Conservation (phyloP, 208 protist species). For the Baffinella frigidus region DNA sequence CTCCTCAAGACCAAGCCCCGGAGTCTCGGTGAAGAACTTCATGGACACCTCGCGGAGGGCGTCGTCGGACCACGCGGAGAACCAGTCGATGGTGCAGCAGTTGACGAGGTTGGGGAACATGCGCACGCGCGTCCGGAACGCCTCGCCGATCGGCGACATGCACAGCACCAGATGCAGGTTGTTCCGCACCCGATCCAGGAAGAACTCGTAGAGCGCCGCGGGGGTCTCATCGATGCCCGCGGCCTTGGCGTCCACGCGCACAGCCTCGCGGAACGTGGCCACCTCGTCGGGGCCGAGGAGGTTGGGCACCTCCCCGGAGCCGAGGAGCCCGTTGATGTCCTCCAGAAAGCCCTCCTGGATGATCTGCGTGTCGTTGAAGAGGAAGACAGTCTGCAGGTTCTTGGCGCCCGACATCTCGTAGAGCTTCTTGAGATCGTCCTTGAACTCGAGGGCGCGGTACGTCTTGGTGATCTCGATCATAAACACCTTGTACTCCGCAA, state of each 20-base stretch:
- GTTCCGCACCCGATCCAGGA: slow-evolving; percentile 88
- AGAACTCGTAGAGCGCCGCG: slow-evolving; percentile 91
- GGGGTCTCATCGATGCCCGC: slow-evolving; percentile 84
- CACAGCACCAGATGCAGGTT: slow-evolving; percentile 94
- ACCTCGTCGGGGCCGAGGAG: slow-evolving; percentile 93
- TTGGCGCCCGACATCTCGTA: slow-evolving; percentile 90
- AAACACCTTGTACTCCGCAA: slow-evolving; percentile 90
- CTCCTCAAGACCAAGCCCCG: slow-evolving; percentile 64
- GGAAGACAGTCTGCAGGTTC: slow-evolving; percentile 91
- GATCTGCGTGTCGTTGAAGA: slow-evolving; percentile 96
- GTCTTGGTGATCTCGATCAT: slow-evolving; percentile 93
- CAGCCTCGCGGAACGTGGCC: slow-evolving; percentile 84
- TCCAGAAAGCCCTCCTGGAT: slow-evolving; percentile 92
- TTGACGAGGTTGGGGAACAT: slow-evolving; percentile 97
- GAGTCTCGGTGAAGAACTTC: slow-evolving; percentile 80
- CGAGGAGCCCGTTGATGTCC: slow-evolving; percentile 96
- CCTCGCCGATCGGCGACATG: slow-evolving; percentile 92
- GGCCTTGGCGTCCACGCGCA: slow-evolving; percentile 84
- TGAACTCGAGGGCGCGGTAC: slow-evolving; percentile 89
- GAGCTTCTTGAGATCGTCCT: slow-evolving; percentile 93
- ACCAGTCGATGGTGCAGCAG: slow-evolving; percentile 98
- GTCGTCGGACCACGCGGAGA: slow-evolving; percentile 93
- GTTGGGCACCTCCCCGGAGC: slow-evolving; percentile 95
- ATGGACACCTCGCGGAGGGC: slow-evolving; percentile 90
- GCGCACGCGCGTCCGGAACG: slow-evolving; percentile 91